These are phyloP conservation scores for Noccaea caerulescens DNA, from an alignment of 345 rosid genomes.

Conservation along the genomic window DNA sequence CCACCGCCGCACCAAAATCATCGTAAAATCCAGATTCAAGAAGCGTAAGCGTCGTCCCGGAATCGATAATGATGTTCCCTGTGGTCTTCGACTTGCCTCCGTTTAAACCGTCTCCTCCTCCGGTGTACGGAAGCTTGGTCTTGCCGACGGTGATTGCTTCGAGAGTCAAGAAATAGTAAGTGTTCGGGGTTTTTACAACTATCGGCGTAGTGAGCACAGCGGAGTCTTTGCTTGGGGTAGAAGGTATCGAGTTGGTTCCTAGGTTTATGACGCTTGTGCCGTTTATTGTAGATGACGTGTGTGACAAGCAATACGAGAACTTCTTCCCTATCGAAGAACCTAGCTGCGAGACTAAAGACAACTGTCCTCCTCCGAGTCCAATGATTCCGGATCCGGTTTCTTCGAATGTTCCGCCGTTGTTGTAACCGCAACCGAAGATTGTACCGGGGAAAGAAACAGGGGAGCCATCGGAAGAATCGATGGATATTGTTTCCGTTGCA, in stretches of 20 bases:
- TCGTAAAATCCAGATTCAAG: slow-evolving; percentile 49
- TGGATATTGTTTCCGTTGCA: slow-evolving; percentile 50
- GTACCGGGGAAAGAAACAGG: slow-evolving; percentile 36
- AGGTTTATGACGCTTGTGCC: slow-evolving; percentile 53
- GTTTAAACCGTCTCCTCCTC: slow-evolving; percentile 1
- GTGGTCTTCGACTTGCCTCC: background rate
- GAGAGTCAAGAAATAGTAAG: slow-evolving; percentile 56
- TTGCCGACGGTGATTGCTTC: slow-evolving; percentile 65
- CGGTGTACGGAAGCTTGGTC: slow-evolving; percentile 45
- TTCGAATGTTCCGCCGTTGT: slow-evolving; percentile 53
- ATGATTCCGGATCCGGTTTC: slow-evolving; percentile 58
- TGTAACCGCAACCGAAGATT: slow-evolving; percentile 60
- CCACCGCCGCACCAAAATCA: slow-evolving; percentile 42
- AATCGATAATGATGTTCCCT: slow-evolving; percentile 63
- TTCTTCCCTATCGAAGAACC: slow-evolving; percentile 43
- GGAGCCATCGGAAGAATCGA: slow-evolving; percentile 32
- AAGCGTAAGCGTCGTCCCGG: slow-evolving; percentile 61
- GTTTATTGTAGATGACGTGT: slow-evolving; percentile 29
- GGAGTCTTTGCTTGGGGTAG: slow-evolving; percentile 19
- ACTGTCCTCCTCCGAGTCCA: slow-evolving; percentile 65
- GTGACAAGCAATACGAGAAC: slow-evolving; percentile 68
- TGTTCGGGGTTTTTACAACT: slow-evolving; percentile 37
- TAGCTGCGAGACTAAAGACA: slow-evolving; percentile 58
- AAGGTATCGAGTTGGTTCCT: slow-evolving; percentile 45
- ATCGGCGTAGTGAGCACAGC: slow-evolving; percentile 51